These are phyloP conservation scores for Pyrenula aspistea DNA, from an alignment of 495 filamentous ascomycete genomes.

Conservation along the genomic window DNA sequence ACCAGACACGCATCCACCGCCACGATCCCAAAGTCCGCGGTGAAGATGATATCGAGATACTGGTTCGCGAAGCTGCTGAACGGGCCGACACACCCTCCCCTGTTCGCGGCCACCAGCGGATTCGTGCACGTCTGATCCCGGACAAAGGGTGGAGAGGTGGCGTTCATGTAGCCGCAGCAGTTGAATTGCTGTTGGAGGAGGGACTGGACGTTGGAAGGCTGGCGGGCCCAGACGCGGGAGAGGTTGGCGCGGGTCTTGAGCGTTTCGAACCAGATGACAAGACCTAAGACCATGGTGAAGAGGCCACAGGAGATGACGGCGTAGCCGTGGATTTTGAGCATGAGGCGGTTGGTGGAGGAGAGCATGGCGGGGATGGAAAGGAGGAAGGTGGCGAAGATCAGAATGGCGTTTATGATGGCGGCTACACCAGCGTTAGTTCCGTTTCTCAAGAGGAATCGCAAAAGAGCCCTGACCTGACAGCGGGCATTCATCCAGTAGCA, in stretches of 20 bases:
- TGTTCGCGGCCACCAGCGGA: constrained; percentile 49
- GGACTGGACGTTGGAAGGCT: constrained; percentile 38
- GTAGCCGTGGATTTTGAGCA: constrained; percentile 38
- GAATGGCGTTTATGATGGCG: constrained; percentile 51
- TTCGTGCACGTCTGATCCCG: constrained; percentile 48
- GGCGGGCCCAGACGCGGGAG: constrained; percentile 38
- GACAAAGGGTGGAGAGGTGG: constrained; percentile 49
- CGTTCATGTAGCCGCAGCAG: constrained; percentile 66
- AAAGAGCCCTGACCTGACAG: constrained; percentile 39
- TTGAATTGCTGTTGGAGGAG: constrained; percentile 59
- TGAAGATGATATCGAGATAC: constrained; percentile 62
- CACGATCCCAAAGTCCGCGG: constrained; percentile 62
- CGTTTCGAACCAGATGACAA: constrained; percentile 59
- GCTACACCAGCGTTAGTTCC: constrained; percentile 30
- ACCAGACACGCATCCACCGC: constrained; percentile 50
- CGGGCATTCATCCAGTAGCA: constrained; percentile 50
- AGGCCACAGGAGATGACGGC: constrained; percentile 45
- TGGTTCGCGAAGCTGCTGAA: constrained; percentile 53
- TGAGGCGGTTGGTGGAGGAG: constrained; percentile 19
- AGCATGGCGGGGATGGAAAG: constrained; percentile 23
- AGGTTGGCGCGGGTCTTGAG: constrained; percentile 49
- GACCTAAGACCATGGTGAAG: constrained; percentile 52
- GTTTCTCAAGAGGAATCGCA: too few relatives aligned
- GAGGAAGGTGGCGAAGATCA: constrained; percentile 45
- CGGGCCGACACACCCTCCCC: constrained; percentile 49